These are phyloP conservation scores for Macrocybe gigantea DNA, from an alignment of 768 basidiomycete species.

Conservation along the genomic window DNA sequence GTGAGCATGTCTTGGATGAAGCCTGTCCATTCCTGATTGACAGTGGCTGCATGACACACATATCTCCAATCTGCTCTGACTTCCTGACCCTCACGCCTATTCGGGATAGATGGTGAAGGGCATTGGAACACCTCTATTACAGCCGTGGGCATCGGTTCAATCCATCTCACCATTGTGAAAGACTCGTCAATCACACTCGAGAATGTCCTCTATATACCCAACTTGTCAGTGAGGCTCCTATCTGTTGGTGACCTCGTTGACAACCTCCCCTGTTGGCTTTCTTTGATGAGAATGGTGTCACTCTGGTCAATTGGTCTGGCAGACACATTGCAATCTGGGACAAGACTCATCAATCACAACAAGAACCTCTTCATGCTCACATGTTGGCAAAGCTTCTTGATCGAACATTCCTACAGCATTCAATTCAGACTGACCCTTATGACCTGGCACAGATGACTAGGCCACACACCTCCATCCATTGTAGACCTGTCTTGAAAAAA, in stretches of 20 bases:
- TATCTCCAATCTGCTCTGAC: slow-evolving; percentile 16
- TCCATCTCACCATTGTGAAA: slow-evolving; percentile 11
- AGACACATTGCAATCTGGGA: no score
- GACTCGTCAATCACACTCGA: slow-evolving; percentile 9
- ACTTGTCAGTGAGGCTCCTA: slow-evolving; percentile 15
- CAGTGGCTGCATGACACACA: slow-evolving; percentile 2
- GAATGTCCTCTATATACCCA: slow-evolving; percentile 16
- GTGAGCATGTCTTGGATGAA: background rate
- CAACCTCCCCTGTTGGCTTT: no score
- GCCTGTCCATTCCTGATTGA: slow-evolving; percentile 17
- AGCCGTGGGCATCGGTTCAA: slow-evolving; percentile 18
- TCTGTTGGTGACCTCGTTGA: slow-evolving; percentile 9
- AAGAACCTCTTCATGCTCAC: no score
- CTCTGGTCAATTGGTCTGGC: no score
- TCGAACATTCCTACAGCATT: no score
- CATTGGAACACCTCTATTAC: slow-evolving; percentile 12
- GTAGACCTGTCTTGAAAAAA: no score
- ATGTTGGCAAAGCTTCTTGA: no score
- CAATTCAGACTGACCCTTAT: background rate
- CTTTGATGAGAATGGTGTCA: no score
- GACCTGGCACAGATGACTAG: slow-evolving; percentile 7
- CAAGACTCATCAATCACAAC: no score
- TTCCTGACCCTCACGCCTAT: slow-evolving; percentile 18
- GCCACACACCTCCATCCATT: background rate
- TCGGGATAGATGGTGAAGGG: slow-evolving; percentile 1